phyloP scores from a whole-genome alignment of 2,329 filamentous ascomycete genomes.

The Aspergillus fructus region DNA sequence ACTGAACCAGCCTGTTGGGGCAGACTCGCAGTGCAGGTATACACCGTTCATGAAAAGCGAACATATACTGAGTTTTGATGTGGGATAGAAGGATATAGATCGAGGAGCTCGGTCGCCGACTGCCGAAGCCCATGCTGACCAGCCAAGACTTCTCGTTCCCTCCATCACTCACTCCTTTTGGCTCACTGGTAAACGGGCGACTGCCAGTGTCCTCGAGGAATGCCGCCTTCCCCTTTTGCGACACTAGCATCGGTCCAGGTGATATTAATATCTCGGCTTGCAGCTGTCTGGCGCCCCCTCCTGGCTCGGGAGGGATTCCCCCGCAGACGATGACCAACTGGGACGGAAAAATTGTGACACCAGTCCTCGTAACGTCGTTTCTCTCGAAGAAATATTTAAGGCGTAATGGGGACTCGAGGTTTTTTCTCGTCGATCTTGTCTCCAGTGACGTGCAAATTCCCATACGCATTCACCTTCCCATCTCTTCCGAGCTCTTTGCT shows the following conservation, averaged over 20 bases:
- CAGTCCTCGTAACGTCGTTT: not conserved
- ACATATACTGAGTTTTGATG: not conserved
- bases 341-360: conserved; percentile 15
- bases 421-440: not conserved
- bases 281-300: conserved; percentile 2
- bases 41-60: not conserved
- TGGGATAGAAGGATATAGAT: not conserved
- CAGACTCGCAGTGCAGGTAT: not conserved
- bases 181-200: not conserved
- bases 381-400: conserved; percentile 4
- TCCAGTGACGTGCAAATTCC: not conserved
- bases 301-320: conserved; percentile 5
- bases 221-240: not conserved
- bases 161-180: not conserved
- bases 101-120: not conserved
- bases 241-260: not conserved
- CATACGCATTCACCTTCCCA: not conserved
- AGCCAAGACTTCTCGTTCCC: not conserved
- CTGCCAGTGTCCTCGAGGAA: not conserved
- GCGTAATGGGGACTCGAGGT: not conserved
- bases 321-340: conserved; percentile 1
- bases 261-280: conserved; percentile 6
- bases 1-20: not conserved
- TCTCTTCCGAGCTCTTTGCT: not conserved
- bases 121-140: not conserved